Percentiles rank a stretch among this genome's conserved stretches.
Evolutionary conservation across 352 stramenopile species (phyloP).

Genomic region (Phytophthora citricola): DNA sequence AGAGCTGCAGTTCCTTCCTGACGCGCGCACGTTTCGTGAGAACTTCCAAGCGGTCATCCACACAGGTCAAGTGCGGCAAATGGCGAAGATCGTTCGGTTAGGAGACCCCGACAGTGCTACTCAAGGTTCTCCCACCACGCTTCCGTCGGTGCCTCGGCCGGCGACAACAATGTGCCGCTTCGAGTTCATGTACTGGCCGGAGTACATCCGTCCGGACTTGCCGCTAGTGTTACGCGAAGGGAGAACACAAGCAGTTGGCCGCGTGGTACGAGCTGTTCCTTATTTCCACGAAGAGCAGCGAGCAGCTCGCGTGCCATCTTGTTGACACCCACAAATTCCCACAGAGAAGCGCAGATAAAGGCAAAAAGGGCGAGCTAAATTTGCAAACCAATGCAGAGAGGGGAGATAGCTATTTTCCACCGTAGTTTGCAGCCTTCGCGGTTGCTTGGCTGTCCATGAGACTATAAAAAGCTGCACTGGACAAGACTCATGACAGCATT

Average conservation of each 20-base stretch:
- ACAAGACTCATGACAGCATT: slow-evolving; percentile 12
- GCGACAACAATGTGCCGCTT: slow-evolving; percentile 72
- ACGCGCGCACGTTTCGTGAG: slow-evolving; percentile 61
- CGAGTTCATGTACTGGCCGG: slow-evolving; percentile 89
- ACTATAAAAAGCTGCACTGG: slow-evolving; percentile 25
- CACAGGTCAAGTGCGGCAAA: slow-evolving; percentile 79
- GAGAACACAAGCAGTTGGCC: slow-evolving; percentile 70
- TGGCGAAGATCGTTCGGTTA: slow-evolving; percentile 79
- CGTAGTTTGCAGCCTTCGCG: slow-evolving; percentile 4
- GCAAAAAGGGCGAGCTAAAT: slow-evolving; percentile 18
- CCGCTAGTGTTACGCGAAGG: slow-evolving; percentile 78
- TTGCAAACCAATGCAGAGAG: slow-evolving; percentile 14
- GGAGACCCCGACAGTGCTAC: slow-evolving; percentile 13
- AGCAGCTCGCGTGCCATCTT: slow-evolving; percentile 55
- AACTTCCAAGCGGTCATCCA: slow-evolving; percentile 88
- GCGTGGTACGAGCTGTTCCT: slow-evolving; percentile 69
- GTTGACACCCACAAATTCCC: slow-evolving; percentile 27
- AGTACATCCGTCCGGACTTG: slow-evolving; percentile 82
- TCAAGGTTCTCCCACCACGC: slow-evolving; percentile 6
- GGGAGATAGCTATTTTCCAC: slow-evolving; percentile 22
- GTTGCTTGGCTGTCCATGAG: neutral
- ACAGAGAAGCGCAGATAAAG: neutral
- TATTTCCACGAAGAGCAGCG: slow-evolving; percentile 47
- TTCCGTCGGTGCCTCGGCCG: slow-evolving; percentile 23
- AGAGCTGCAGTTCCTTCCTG: slow-evolving; percentile 74